A percentile compares a stretch with the other conserved stretches of the same genome.
These are phyloP conservation scores for Termitomyces sp. DNA, from an alignment of 768 basidiomycete species.

Conservation along the genomic window DNA sequence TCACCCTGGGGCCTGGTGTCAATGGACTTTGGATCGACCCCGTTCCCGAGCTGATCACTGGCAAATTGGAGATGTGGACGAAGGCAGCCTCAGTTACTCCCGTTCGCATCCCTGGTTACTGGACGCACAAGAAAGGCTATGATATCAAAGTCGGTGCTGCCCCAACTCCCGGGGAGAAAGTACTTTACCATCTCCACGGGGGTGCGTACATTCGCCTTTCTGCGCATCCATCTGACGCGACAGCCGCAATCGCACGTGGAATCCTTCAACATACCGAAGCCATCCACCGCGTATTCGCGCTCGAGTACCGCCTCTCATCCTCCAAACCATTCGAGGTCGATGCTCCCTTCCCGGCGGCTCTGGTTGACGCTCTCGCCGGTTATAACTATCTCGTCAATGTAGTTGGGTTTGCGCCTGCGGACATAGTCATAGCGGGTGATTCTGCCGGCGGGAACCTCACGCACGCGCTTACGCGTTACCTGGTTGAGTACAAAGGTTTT, in stretches of 20 bases:
- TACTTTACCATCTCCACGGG: conserved; percentile 62
- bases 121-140: conserved; percentile 42
- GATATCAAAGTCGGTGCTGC: conserved; percentile 30
- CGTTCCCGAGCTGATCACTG: conserved; percentile 37
- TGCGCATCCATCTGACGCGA: conserved; percentile 51
- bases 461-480: conserved; percentile 47
- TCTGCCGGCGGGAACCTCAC: conserved; percentile 78
- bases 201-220: conserved; percentile 53
- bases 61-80: conserved; percentile 39
- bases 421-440: conserved; percentile 70
- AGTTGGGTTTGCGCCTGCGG: conserved; percentile 50
- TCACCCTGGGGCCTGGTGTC: conserved; percentile 34
- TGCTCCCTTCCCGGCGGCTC: conserved; percentile 70
- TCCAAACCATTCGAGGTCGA: conserved; percentile 33
- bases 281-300: conserved; percentile 48
- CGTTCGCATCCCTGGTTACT: conserved; percentile 52
- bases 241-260: conserved; percentile 40
- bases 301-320: conserved; percentile 72
- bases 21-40: conserved; percentile 49
- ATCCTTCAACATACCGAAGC: conserved; percentile 41
- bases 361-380: conserved; percentile 71
- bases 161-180: conserved; percentile 48
- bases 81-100: conserved; percentile 34
- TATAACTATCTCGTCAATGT: conserved; percentile 64
- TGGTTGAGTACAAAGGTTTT: conserved; percentile 43